A percentile compares a stretch with the other conserved stretches of the same genome.
phyloP scores from a whole-genome alignment of 805 yeast genomes.

The Spathaspora hagerdaliae region DNA sequence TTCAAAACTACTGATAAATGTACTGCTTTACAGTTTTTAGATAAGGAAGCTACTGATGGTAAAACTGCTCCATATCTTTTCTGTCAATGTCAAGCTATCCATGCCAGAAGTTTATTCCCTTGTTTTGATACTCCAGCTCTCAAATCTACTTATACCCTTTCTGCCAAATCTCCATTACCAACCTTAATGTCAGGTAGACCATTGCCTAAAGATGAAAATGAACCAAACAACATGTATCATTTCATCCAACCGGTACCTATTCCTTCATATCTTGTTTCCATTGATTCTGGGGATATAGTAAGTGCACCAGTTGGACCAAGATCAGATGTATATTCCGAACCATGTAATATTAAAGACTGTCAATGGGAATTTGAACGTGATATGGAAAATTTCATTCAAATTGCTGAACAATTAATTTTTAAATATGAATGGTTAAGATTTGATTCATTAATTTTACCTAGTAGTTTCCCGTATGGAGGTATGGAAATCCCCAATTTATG shows the following conservation, averaged over 20 bases:
- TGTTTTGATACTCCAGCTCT: constrained; percentile 89
- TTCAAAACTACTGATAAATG: constrained; percentile 71
- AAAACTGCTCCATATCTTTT: constrained; percentile 67
- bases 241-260: constrained; percentile 79
- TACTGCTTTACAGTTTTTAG: constrained; percentile 84
- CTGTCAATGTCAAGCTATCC: constrained; percentile 90
- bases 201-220: constrained; percentile 13
- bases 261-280: constrained; percentile 78
- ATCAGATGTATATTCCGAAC: constrained; percentile 78
- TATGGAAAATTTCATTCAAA: constrained; percentile 71
- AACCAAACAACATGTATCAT: constrained; percentile 6
- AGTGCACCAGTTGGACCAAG: constrained; percentile 78
- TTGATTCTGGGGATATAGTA: constrained; percentile 78
- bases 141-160: constrained; percentile 60
- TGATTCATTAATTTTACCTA: constrained; percentile 76
- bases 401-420: constrained; percentile 74
- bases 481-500: constrained; percentile 94
- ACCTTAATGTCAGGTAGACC: constrained; percentile 69
- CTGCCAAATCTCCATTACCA: constrained; percentile 61
- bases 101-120: constrained; percentile 83
- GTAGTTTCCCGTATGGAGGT: constrained; percentile 83
- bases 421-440: constrained; percentile 83
- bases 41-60: constrained; percentile 71
- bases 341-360: constrained; percentile 60
- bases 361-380: constrained; percentile 78